Conservation (phyloP, 2,329 filamentous ascomycete genomes). For the Claviceps lovelessii region DNA sequence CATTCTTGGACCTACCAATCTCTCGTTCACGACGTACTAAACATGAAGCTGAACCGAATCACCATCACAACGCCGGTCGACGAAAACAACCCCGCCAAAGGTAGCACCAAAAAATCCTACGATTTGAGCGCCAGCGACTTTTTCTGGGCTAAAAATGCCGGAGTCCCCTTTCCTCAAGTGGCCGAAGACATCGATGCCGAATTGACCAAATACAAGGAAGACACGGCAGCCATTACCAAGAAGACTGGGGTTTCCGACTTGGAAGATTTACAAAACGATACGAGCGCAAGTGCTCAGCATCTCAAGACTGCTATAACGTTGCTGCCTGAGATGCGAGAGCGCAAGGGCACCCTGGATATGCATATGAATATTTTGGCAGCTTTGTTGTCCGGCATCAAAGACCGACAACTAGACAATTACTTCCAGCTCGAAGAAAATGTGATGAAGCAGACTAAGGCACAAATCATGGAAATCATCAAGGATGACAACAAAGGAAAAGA, state of each 20-base stretch:
- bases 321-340: conserved; percentile 78
- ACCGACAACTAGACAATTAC: conserved; percentile 87
- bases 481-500: conserved; percentile 70
- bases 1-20: conserved; percentile 78
- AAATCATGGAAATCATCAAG: conserved; percentile 76
- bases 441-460: conserved; percentile 76
- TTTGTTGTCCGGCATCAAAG: conserved; percentile 65
- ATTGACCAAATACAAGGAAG: conserved; percentile 86
- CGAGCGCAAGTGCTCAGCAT: conserved; percentile 78
- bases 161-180: conserved; percentile 83
- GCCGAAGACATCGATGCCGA: conserved; percentile 93
- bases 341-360: conserved; percentile 90
- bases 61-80: conserved; percentile 77
- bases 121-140: conserved; percentile 84
- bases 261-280: conserved; percentile 84
- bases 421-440: conserved; percentile 92
- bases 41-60: conserved; percentile 68
- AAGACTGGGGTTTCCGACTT: conserved; percentile 88
- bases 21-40: conserved; percentile 52
- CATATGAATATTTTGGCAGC: conserved; percentile 97
- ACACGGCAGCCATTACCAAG: conserved; percentile 83
- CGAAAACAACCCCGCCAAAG: conserved; percentile 58
- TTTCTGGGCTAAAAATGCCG: conserved; percentile 91
- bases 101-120: conserved; percentile 73
- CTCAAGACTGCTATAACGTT: conserved; percentile 91